Evolutionary conservation across 192 early-diverging fungal species (phyloP).

Genomic region (Chytriomyces sp.): DNA sequence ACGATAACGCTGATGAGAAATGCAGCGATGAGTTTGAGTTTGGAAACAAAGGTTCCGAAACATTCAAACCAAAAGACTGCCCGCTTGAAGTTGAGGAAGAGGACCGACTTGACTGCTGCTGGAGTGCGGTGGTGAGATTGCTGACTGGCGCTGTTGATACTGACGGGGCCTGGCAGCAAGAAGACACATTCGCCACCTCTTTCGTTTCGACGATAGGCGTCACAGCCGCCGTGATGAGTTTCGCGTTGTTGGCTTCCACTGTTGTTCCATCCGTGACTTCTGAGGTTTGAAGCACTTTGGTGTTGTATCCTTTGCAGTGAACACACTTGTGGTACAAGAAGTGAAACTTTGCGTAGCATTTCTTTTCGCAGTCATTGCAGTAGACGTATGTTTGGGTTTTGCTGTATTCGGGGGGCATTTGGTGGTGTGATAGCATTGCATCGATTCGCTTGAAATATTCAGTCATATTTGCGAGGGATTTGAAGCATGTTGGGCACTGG

Average conservation of each 20-base stretch:
- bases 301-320: conserved; percentile 86
- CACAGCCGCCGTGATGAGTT: not conserved
- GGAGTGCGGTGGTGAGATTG: not conserved
- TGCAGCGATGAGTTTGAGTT: not conserved
- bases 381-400: conserved; percentile 75
- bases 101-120: conserved; percentile 9
- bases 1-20: too few species aligned
- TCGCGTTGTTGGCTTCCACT: conserved; percentile 9
- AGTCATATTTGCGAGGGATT: conserved; percentile 85
- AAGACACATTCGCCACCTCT: conserved; percentile 8
- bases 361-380: conserved; percentile 95
- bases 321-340: conserved; percentile 96
- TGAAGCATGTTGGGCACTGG: conserved; percentile 94
- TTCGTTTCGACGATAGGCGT: not conserved
- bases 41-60: not conserved
- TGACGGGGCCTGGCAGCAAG: not conserved
- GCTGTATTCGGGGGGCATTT: conserved; percentile 91
- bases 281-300: conserved; percentile 74
- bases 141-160: not conserved
- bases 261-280: conserved; percentile 38
- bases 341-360: conserved; percentile 83
- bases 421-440: conserved; percentile 72
- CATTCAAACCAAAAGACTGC: conserved; percentile 1
- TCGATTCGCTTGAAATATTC: conserved; percentile 86
- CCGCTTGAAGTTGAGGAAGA: not conserved